phyloP scores from a whole-genome alignment of 176 grass and related monocot genomes.

The Rhynchospora tenuis region DNA sequence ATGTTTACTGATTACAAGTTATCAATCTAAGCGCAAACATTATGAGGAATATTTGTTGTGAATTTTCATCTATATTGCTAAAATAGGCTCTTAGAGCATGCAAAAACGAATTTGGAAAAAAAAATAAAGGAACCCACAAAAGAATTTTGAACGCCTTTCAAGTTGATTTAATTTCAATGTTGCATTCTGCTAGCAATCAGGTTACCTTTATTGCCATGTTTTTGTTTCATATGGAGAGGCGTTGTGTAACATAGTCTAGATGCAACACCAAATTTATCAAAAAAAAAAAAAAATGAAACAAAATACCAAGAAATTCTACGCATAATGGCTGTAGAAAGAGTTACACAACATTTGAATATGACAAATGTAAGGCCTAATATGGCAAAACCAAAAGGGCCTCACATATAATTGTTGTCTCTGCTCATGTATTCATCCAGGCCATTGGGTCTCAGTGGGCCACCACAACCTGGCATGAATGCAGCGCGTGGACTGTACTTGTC shows the following conservation, averaged over 20 bases:
- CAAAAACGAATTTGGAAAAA: too few relatives aligned
- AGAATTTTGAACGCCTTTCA: neutral
- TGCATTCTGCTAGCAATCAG: too few relatives aligned
- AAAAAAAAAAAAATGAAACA: neutral
- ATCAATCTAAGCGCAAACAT: neutral
- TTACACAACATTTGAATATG: neutral
- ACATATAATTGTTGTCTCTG: neutral
- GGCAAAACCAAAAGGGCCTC: neutral
- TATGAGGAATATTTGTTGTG: neutral
- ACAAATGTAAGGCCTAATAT: neutral
- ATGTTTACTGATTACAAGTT: neutral
- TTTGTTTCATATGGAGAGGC: too few relatives aligned
- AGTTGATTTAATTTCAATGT: neutral
- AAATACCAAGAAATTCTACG: too few relatives aligned
- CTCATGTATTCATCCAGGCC: neutral
- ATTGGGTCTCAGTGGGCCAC: neutral
- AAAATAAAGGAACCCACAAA: too few relatives aligned
- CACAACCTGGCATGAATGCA: neutral
- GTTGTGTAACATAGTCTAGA: neutral
- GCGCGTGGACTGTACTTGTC: slow-evolving; percentile 15
- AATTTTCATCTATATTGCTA: too few relatives aligned
- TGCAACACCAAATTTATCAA: neutral
- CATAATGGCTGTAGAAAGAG: neutral
- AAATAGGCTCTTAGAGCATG: too few relatives aligned
- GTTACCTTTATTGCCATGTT: too few relatives aligned